Percentiles rank a stretch among this genome's conserved stretches.
Evolutionary conservation across 257 asterid species (phyloP).

Genomic region (Eustoma russellianum): DNA sequence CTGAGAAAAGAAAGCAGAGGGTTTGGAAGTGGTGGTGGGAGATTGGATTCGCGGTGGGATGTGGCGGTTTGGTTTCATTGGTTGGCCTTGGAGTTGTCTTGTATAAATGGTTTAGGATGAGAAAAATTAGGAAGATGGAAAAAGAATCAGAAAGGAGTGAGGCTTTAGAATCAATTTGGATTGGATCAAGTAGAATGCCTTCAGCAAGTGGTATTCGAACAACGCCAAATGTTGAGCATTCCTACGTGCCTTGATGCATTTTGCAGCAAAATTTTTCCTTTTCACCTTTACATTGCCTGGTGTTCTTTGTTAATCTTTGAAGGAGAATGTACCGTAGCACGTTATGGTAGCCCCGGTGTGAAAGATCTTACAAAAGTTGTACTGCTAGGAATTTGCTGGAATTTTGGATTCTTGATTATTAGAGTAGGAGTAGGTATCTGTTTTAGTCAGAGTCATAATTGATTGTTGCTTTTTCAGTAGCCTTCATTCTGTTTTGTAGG

Average conservation of each 20-base stretch:
- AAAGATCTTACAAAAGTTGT: too few species aligned
- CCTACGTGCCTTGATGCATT: constrained; percentile 39
- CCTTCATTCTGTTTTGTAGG: too few species aligned
- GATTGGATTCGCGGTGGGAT: constrained; percentile 48
- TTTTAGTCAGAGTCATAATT: too few species aligned
- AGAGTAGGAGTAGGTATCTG: too few species aligned
- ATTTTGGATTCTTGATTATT: too few species aligned
- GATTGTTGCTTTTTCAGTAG: too few species aligned
- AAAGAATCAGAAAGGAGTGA: constrained; percentile 54
- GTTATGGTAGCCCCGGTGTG: too few species aligned
- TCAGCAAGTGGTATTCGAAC: constrained; percentile 71
- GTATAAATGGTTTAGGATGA: constrained; percentile 19
- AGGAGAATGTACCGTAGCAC: too few species aligned
- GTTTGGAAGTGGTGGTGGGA: constrained; percentile 50
- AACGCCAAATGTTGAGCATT: constrained; percentile 61
- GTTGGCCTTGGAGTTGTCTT: constrained; percentile 16
- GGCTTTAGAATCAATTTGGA: constrained; percentile 50
- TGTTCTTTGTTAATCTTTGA: too few species aligned
- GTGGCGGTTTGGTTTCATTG: constrained; percentile 28
- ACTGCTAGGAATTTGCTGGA: too few species aligned
- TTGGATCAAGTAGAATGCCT: constrained; percentile 80
- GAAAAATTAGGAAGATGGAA: constrained; percentile 44
- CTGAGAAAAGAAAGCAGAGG: constrained; percentile 2
- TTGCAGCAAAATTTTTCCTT: neutral
- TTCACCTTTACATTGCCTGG: too few species aligned